Evolutionary conservation across 225 moss, liverwort and hornwort species (phyloP), one percentile per base, ranked within the genome.

Genomic region (Antitrichia curtipendula): DNA sequence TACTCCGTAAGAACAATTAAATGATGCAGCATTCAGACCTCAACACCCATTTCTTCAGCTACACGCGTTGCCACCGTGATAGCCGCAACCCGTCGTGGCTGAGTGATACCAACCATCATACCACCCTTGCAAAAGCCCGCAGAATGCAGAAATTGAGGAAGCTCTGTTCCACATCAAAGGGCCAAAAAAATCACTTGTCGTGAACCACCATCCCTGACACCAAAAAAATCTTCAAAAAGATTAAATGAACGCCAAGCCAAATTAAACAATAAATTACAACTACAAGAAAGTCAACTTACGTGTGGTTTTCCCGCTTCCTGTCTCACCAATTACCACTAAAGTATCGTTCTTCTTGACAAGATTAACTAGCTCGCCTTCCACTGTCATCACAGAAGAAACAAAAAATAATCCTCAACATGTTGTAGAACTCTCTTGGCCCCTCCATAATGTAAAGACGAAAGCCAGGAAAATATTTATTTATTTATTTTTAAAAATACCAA

Each of bases 241-340:
- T 45, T 27, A 25, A 56, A 73, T 28, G 12, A 82, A 41, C 56
- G 56, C 62, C 32, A 25, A 63, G 19, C 15, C 45, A 78, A 87
- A n/a, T 12, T 1, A 22, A 29, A 59, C 19, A 43, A 21, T 20
- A 7, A 47, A 62, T 22, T 49, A 64, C 13, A 65, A 32, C 9
- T 34, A 50, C 32, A 40, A 79, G 19, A 49, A 68, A 43, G 49
- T 54, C 68, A 50, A 87, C 97, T 95, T 93, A 99, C 98, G 98
- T 54, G 99, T 99, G 50, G 99, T 97, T 91, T 99, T 99, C 49
- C 99, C 99, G 91, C 99, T 99, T 88, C 97, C 99, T 50, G 97
- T 96, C 83, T 99, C 99, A 41, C 96, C 99, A 82, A 99, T 96
- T 53, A 99, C 91, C 53, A 99, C 97, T 59, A 99, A 90, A 22